phyloP scores from a whole-genome alignment of 805 yeast genomes.

The Kurtzmaniella cleridarum region DNA sequence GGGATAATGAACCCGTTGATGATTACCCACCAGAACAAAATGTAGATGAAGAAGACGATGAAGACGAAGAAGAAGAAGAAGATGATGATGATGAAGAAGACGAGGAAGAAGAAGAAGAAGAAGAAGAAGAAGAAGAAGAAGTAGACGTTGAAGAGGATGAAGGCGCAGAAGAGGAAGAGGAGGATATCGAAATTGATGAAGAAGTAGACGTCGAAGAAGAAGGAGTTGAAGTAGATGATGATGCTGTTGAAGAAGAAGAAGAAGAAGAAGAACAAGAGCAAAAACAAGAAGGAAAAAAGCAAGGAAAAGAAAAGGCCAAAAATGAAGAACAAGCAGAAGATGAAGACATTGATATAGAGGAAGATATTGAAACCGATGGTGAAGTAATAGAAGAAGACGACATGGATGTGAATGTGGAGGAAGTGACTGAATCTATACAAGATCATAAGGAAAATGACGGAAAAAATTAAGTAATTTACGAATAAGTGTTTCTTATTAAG shows the following conservation, averaged over 20 bases:
- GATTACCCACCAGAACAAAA: constrained; percentile 77
- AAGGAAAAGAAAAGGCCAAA: constrained; percentile 2
- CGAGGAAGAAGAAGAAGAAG: constrained; percentile 43
- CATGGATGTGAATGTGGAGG: no score
- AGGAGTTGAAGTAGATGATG: background rate
- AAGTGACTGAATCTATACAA: no score
- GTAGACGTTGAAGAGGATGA: constrained; percentile 35
- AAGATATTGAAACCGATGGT: constrained; percentile 4
- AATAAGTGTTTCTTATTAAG: no score
- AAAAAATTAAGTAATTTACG: no score
- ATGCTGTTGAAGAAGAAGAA: constrained; percentile 4
- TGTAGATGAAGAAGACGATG: constrained; percentile 57
- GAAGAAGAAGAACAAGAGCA: constrained; percentile 12
- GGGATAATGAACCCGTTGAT: constrained; percentile 75
- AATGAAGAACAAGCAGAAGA: constrained; percentile 3
- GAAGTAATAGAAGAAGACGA: constrained; percentile 1
- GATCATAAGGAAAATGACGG: no score
- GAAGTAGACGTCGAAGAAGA: constrained; percentile 5
- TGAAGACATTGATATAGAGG: constrained; percentile 3
- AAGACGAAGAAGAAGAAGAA: constrained; percentile 51
- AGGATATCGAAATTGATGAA: constrained; percentile 34
- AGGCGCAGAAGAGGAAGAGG: constrained; percentile 40
- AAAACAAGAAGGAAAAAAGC: background rate
- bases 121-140: constrained; percentile 41
- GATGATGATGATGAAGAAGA: constrained; percentile 54